These are phyloP conservation scores for Candida pseudoglaebosa DNA, from an alignment of 805 yeast genomes.

Conservation along the genomic window DNA sequence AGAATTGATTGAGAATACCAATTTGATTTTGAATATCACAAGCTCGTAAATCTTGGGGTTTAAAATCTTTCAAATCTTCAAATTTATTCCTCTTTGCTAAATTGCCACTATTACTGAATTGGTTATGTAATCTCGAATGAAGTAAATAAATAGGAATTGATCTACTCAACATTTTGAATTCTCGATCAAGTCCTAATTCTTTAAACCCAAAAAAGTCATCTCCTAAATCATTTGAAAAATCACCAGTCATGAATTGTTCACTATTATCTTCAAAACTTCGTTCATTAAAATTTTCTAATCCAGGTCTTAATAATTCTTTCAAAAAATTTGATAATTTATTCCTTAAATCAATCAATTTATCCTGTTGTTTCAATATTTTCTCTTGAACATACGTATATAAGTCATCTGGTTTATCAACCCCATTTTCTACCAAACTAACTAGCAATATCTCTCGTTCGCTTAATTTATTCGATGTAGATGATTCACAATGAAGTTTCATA, in stretches of 20 bases:
- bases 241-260: conserved; percentile 93
- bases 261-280: conserved; percentile 82
- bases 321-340: conserved; percentile 64
- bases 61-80: conserved; percentile 60
- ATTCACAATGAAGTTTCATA: conserved; percentile 67
- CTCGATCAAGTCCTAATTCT: conserved; percentile 90
- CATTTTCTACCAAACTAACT: conserved; percentile 76
- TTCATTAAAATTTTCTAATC: conserved; percentile 68
- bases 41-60: conserved; percentile 50
- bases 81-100: conserved; percentile 51
- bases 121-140: conserved; percentile 67
- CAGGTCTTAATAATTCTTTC: conserved; percentile 80
- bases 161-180: conserved; percentile 76
- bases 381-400: conserved; percentile 72
- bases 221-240: conserved; percentile 87
- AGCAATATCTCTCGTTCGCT: conserved; percentile 45
- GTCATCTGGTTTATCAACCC: conserved; percentile 74
- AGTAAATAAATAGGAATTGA: conserved; percentile 87
- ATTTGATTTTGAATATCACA: conserved; percentile 51
- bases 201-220: conserved; percentile 98
- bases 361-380: conserved; percentile 62
- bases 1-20: conserved; percentile 57
- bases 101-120: conserved; percentile 42
- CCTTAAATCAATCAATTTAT: conserved; percentile 66
- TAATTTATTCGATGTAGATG: conserved; percentile 45